Base-by-base conservation (phyloP, 225 moss, liverwort and hornwort species). In the Pseudisothecium myosuroides region DNA sequence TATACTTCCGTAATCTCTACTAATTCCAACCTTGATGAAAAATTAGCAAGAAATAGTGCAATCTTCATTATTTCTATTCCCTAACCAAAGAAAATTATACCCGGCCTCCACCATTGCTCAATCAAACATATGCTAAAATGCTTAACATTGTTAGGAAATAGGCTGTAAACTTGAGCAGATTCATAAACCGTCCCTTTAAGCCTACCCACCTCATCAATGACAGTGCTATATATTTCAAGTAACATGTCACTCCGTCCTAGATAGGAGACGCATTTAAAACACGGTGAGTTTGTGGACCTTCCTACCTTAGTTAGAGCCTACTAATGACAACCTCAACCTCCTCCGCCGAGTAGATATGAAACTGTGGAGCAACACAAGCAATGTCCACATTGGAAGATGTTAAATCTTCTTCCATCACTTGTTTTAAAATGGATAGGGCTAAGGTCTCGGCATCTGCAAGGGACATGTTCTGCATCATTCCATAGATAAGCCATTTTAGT, bases 271-370 rank as follows among this genome's bases (percentile, higher is more conserved):
- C 14, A 22, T 36, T 54, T 76, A 55, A 10, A 77, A 77, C 2
- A 16, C 0, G 0, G 0, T 20, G 0, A 0, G 1, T 37, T 77
- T 37, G 10, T 37, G 2, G 2, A 16, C 10, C 2, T 6, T 6
- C 10, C 15, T 24, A 52, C 3, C 7, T 79, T 79, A 79, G 1
- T 79, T 79, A 79, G 1, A 79, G 17, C 56, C 80, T 80, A 59
- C 80, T 80, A 39, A 80, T 80, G 8, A 80, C 27, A 28, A 0
- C 2, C 59, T 39, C 80, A 11, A 80, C 28, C 0, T 80, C 80
- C 3, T 80, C 80, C 2, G 0, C 0, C 28, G 80, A 80, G 59
- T 80, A 80, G 7, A 59, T 59, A 5, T 80, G 5, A 41, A 80
- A 80, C 5, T 80, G 1, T 18, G 80, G 80, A 59, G 80, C 80